A percentile compares a stretch with the other conserved stretches of the same genome.
phyloP scores from a whole-genome alignment of 495 filamentous ascomycete genomes.

The Lophiostoma macrostomum region DNA sequence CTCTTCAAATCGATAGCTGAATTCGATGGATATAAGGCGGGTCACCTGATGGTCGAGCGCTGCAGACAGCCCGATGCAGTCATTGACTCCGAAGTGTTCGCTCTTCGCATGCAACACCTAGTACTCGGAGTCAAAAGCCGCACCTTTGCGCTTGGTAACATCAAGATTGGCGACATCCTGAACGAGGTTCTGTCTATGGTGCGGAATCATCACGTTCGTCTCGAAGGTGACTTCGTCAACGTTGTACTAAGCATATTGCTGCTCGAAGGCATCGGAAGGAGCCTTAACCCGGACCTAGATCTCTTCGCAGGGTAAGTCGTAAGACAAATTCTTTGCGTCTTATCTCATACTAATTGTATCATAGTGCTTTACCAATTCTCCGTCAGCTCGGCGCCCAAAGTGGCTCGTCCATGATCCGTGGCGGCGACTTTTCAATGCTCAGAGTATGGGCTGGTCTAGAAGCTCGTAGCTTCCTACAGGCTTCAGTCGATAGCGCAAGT shows the following conservation, averaged over 20 bases:
- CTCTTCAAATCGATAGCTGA: conserved; percentile 95
- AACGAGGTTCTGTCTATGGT: conserved; percentile 92
- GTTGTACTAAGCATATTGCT: conserved; percentile 94
- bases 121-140: conserved; percentile 83
- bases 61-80: conserved; percentile 89
- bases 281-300: conserved; percentile 81
- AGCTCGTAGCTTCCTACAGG: conserved; percentile 80
- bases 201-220: conserved; percentile 82
- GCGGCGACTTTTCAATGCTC: conserved; percentile 81
- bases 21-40: conserved; percentile 94
- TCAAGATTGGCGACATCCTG: conserved; percentile 94
- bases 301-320: conserved; percentile 69
- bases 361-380: conserved; percentile 83
- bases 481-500: conserved; percentile 80
- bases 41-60: conserved; percentile 92
- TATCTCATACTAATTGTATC: conserved; percentile 8
- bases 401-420: conserved; percentile 57
- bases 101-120: conserved; percentile 93
- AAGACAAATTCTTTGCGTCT: no score
- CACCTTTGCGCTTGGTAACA: conserved; percentile 88
- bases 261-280: conserved; percentile 90
- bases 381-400: conserved; percentile 80
- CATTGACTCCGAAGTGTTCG: conserved; percentile 82
- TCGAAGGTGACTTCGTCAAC: conserved; percentile 98
- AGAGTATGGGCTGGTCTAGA: conserved; percentile 93